Evolutionary conservation across 2,329 filamentous ascomycete genomes (phyloP).

Genomic region (Paecilomyces formosus): DNA sequence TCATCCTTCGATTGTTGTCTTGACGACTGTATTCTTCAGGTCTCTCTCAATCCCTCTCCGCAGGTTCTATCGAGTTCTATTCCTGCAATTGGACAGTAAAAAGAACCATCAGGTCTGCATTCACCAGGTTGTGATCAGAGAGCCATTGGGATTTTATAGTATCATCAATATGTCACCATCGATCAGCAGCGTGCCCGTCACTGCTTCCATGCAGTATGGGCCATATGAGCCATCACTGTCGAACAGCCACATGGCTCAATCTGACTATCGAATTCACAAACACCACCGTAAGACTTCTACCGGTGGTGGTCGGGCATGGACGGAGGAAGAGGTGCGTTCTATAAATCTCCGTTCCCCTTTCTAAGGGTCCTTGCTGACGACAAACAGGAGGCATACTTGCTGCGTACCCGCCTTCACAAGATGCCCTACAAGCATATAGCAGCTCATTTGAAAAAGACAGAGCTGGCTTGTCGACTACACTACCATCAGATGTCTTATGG

Average conservation of each 20-base stretch:
- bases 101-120: background rate
- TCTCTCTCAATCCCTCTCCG: constrained; percentile 1
- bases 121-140: background rate
- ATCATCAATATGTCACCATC: constrained; percentile 8
- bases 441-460: constrained; percentile 76
- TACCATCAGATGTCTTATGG: constrained; percentile 81
- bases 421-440: constrained; percentile 91
- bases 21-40: constrained; percentile 8
- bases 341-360: background rate
- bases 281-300: constrained; percentile 58
- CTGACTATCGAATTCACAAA: constrained; percentile 56
- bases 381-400: constrained; percentile 67
- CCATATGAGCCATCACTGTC: constrained; percentile 27
- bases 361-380: background rate
- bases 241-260: constrained; percentile 50
- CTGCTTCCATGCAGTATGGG: constrained; percentile 1
- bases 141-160: background rate
- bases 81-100: background rate
- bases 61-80: background rate
- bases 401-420: constrained; percentile 77
- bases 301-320: constrained; percentile 74
- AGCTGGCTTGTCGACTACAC: constrained; percentile 78
- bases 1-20: constrained; percentile 21
- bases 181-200: constrained; percentile 2
- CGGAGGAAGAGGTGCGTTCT: constrained; percentile 67